These are phyloP conservation scores for Kwoniella europaea DNA, from an alignment of 768 basidiomycete genomes.

Conservation along the genomic window DNA sequence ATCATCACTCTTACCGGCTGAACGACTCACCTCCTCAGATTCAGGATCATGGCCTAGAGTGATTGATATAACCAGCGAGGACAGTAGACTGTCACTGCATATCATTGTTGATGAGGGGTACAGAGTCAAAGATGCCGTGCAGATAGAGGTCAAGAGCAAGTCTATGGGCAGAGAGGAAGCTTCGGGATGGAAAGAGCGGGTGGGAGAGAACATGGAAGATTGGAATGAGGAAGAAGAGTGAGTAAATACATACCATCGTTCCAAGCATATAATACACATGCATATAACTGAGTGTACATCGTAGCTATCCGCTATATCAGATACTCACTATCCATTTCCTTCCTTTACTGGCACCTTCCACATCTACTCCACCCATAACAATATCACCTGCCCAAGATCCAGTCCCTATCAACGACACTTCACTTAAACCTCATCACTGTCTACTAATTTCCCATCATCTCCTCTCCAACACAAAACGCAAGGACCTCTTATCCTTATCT, in stretches of 20 bases:
- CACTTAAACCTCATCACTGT: slow-evolving; percentile 62
- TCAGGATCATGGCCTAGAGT: slow-evolving; percentile 26
- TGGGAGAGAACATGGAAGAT: slow-evolving; percentile 38
- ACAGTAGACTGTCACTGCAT: slow-evolving; percentile 37
- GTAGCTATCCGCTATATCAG: slow-evolving; percentile 69
- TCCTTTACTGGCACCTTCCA: slow-evolving; percentile 60
- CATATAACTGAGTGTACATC: slow-evolving; percentile 58
- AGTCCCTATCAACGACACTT: not conserved
- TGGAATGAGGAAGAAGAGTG: slow-evolving; percentile 48
- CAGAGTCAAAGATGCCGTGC: slow-evolving; percentile 41
- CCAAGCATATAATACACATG: slow-evolving; percentile 23
- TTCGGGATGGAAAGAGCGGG: slow-evolving; percentile 43
- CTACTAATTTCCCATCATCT: slow-evolving; percentile 76
- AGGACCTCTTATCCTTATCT: slow-evolving; percentile 65
- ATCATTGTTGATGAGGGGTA: slow-evolving; percentile 32
- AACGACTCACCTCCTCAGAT: slow-evolving; percentile 53
- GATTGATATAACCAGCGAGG: slow-evolving; percentile 45
- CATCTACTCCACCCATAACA: not conserved
- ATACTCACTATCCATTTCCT: slow-evolving; percentile 67
- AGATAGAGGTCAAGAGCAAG: slow-evolving; percentile 41
- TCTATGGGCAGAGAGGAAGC: slow-evolving; percentile 52
- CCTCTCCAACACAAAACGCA: slow-evolving; percentile 63
- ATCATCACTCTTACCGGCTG: slow-evolving; percentile 69
- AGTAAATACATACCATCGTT: slow-evolving; percentile 27
- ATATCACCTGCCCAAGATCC: not conserved